Evolutionary conservation across 768 basidiomycete genomes (phyloP).

Genomic region (Russula virescens): DNA sequence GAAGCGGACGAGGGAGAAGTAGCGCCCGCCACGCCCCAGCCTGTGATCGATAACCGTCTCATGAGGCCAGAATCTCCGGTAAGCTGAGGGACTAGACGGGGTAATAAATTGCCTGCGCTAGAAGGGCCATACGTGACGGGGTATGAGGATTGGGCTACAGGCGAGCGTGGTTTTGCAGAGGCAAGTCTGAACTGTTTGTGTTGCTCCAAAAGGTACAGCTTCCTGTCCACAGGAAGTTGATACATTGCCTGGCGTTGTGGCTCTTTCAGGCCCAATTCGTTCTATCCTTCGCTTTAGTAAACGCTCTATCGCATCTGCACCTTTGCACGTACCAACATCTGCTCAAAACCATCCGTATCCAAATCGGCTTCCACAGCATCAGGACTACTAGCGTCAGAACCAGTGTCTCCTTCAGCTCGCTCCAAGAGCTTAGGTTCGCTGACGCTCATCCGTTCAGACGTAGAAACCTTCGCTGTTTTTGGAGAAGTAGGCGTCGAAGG

Average conservation of each 20-base stretch:
- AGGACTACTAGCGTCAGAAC: constrained; percentile 29
- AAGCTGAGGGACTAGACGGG: constrained; percentile 64
- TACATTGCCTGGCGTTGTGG: constrained; percentile 59
- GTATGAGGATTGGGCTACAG: constrained; percentile 34
- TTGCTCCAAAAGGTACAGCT: constrained; percentile 60
- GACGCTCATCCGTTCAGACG: constrained; percentile 47
- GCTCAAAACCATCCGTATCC: constrained; percentile 51
- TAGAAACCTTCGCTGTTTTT: constrained; percentile 26
- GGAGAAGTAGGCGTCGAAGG: constrained; percentile 37
- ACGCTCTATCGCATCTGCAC: constrained; percentile 1
- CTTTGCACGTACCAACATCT: constrained; percentile 53
- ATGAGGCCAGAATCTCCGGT: constrained; percentile 68
- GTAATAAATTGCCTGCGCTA: constrained; percentile 50
- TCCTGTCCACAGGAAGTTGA: constrained; percentile 53
- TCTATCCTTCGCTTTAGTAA: constrained; percentile 38
- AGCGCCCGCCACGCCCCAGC: constrained; percentile 45
- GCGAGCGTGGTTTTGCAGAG: constrained; percentile 29
- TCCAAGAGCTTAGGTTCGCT: constrained; percentile 66
- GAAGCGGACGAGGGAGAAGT: constrained; percentile 35
- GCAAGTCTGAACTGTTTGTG: constrained; percentile 39
- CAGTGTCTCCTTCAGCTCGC: constrained; percentile 28
- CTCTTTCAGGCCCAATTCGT: constrained; percentile 69
- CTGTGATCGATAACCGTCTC: constrained; percentile 58
- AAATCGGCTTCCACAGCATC: constrained; percentile 32
- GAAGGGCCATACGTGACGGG: constrained; percentile 56